These are phyloP conservation scores for Claviceps capensis DNA, from an alignment of 2,329 filamentous ascomycete genomes.

Conservation along the genomic window DNA sequence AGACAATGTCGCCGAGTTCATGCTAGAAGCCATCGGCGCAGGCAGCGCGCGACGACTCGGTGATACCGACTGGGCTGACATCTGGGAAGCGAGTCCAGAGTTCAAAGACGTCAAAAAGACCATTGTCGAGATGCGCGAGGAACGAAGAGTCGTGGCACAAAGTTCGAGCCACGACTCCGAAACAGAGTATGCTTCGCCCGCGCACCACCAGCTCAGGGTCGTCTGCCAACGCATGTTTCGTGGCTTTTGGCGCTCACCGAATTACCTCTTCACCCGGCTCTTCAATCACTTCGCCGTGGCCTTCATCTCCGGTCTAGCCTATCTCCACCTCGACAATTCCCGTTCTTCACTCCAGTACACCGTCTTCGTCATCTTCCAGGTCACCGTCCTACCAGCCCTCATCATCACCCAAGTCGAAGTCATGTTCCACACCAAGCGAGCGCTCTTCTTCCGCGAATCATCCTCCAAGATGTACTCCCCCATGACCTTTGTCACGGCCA, in stretches of 20 bases:
- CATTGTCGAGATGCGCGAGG: constrained; percentile 52
- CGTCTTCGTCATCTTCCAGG: constrained; percentile 83
- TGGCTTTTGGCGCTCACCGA: constrained; percentile 72
- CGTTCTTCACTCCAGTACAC: constrained; percentile 68
- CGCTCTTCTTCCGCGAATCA: constrained; percentile 76
- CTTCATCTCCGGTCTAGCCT: constrained; percentile 65
- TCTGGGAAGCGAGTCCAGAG: constrained; percentile 64
- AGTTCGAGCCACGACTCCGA: constrained; percentile 39
- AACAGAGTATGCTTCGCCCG: constrained; percentile 70
- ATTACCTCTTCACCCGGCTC: constrained; percentile 78
- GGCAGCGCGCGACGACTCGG: constrained; percentile 60
- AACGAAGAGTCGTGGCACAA: constrained; percentile 30
- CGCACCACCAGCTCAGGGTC: constrained; percentile 63
- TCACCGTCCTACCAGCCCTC: constrained; percentile 69
- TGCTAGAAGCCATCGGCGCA: constrained; percentile 74
- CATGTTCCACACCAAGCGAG: constrained; percentile 66
- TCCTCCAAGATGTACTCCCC: constrained; percentile 77
- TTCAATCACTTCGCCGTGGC: constrained; percentile 76
- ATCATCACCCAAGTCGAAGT: constrained; percentile 71
- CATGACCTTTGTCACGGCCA: constrained; percentile 62
- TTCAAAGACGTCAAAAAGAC: constrained; percentile 50
- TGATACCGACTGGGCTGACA: constrained; percentile 63
- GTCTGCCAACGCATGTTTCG: constrained; percentile 62
- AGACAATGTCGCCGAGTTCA: constrained; percentile 59
- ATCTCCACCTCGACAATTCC: constrained; percentile 63